These are phyloP conservation scores for Pharus latifolius DNA, from an alignment of 176 grass and related monocot genomes.

Conservation along the genomic window DNA sequence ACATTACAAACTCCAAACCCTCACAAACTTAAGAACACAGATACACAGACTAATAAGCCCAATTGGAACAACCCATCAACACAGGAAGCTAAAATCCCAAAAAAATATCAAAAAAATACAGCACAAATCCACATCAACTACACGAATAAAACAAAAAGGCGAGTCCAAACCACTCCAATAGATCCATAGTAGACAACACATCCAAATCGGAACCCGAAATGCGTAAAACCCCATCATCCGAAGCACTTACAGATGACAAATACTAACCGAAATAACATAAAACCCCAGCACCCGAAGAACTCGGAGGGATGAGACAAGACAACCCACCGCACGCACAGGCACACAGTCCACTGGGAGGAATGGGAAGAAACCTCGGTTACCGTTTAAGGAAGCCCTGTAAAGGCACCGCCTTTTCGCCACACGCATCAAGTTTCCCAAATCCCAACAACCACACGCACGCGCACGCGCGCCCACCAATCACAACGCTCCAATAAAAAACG, in stretches of 20 bases:
- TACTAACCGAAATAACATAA: background rate
- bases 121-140: background rate
- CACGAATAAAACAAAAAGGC: background rate
- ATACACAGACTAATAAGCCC: background rate
- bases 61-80: background rate
- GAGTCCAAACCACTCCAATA: background rate
- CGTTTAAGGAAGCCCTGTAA: conserved; percentile 20
- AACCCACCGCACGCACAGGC: background rate
- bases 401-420: conserved; percentile 26
- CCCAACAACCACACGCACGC: conserved; percentile 29
- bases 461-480: conserved; percentile 22
- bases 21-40: background rate
- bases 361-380: background rate
- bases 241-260: background rate
- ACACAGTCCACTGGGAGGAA: background rate
- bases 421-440: conserved; percentile 12
- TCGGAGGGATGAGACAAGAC: background rate
- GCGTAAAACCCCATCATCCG: background rate
- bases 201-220: background rate
- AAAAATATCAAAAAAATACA: background rate
- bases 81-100: background rate
- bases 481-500: background rate
- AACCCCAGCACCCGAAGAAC: conserved; percentile 3
- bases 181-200: background rate
- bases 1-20: background rate